phyloP scores from a whole-genome alignment of 129 eudicot genomes.

The Calendula officinalis region DNA sequence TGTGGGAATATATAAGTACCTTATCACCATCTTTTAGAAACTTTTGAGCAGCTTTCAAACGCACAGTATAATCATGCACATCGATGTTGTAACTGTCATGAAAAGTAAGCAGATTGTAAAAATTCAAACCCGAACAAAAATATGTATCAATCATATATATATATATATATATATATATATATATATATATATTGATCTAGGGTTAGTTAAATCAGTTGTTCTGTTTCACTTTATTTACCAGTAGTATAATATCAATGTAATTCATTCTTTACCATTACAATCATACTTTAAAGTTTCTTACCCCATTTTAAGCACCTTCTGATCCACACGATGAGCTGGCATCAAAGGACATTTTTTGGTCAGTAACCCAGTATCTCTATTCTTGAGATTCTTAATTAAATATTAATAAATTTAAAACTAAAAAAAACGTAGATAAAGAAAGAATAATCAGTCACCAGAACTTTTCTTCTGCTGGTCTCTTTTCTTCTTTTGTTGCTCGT shows the following conservation, averaged over 20 bases:
- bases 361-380: conserved; percentile 8
- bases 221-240: no score
- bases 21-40: conserved; percentile 88
- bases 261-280: no score
- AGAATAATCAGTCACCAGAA: conserved; percentile 52
- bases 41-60: conserved; percentile 78
- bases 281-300: conserved; percentile 29
- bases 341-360: conserved; percentile 31
- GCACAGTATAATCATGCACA: conserved; percentile 88
- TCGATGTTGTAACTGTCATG: conserved; percentile 84
- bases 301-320: conserved; percentile 98
- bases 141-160: neutral
- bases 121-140: no score
- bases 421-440: neutral
- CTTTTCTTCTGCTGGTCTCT: conserved; percentile 90
- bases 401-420: neutral
- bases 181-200: no score
- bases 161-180: neutral
- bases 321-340: conserved; percentile 77
- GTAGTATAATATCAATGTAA: no score
- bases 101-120: conserved; percentile 12
- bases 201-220: no score
- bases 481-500: conserved; percentile 89
- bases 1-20: conserved; percentile 41
- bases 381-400: conserved; percentile 11